Percentiles rank a stretch among this genome's conserved stretches.
These are phyloP conservation scores for Monilinia polystroma DNA, from an alignment of 2,329 filamentous ascomycete genomes.

Conservation along the genomic window DNA sequence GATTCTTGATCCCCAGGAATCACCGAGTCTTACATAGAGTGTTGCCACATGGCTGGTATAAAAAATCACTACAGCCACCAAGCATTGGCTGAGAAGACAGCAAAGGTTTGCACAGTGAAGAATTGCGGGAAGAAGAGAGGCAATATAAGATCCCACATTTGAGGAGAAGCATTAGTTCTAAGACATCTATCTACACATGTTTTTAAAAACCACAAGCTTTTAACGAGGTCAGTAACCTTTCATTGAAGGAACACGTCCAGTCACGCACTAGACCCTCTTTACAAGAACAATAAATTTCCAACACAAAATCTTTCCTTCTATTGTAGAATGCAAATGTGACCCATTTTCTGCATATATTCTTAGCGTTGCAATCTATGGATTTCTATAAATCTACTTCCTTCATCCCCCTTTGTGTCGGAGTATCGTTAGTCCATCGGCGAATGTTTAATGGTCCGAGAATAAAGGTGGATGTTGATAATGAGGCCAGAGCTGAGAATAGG, in stretches of 20 bases:
- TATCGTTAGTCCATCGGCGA: no score
- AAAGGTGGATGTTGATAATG: no score
- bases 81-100: neutral
- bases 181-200: neutral
- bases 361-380: no score
- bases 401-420: no score
- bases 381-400: no score
- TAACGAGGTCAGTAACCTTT: neutral
- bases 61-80: neutral
- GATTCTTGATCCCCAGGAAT: neutral
- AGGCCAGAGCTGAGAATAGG: no score
- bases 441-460: no score
- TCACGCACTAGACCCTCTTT: neutral
- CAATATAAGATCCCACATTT: neutral
- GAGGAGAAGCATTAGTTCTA: neutral
- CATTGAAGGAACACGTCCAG: neutral
- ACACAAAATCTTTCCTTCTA: neutral
- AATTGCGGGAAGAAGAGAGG: neutral
- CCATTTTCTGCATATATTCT: neutral
- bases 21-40: neutral
- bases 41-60: neutral
- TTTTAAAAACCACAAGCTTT: neutral
- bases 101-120: neutral
- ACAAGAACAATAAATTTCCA: neutral
- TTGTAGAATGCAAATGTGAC: neutral